Evolutionary conservation across 73 alveolate species (phyloP), one percentile per base, ranked within the genome.

Genomic region (Strombidium stylifer): DNA sequence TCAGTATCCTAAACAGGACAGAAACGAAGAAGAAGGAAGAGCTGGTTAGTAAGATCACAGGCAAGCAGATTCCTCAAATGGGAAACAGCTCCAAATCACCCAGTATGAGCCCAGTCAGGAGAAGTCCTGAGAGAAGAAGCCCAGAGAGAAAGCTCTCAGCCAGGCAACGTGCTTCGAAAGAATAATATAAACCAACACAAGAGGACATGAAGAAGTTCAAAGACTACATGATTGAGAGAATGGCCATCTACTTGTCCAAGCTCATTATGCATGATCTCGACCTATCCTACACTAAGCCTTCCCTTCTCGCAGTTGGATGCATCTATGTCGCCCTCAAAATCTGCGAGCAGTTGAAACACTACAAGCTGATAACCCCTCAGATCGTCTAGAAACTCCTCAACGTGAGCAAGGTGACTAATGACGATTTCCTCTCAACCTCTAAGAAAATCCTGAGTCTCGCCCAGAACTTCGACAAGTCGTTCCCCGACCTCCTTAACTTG

Each of bases 251-350:
- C 81, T 60, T 91, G 8, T 86, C 93, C 23, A 91, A 91, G 57
- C 87, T 91, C 96, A 77, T 82, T 44, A 67, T 90, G 25, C 90
- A 87, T 69, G 98, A 91, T 47, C 71, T 68, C 65, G 90, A 87
- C 0, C 71, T 87, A 18, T 72, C 87, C 72, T 80, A 82, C 27
- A 73, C 76, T 53, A 39, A 59, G 40, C 91, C 87, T 21, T 84
- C 95, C 16, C 55, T 82, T 32, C 72, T 70, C 47, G 96, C 95
- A 21, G 96, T 89, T 14, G 84, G 93, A 14, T 57, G 93, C 14
- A 73, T 91, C 21, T 91, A 77, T 62, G 96, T 91, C 12, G 95
- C 93, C 48, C 77, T 91, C 50, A 91, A 87, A 73, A 91, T 91
- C 23, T 76, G 88, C 54, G 94, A 86, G 69, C 86, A 91, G 69